phyloP scores from a whole-genome alignment of 306 rosid species.

The Prunus mongolica region DNA sequence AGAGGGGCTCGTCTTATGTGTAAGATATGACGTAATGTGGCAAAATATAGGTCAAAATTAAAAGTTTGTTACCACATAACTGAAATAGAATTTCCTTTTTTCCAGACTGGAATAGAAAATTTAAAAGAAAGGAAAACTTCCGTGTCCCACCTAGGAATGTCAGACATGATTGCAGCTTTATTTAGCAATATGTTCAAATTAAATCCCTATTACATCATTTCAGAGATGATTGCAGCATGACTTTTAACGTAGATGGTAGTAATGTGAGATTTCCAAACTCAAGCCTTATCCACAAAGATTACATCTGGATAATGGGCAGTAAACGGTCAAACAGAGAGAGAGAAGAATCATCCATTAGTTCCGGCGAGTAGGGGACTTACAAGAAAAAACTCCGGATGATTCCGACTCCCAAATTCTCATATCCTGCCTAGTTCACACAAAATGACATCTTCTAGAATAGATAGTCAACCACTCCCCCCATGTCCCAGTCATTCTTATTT shows the following conservation, averaged over 20 bases:
- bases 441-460: neutral
- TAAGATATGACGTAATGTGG: neutral
- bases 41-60: too few relatives aligned
- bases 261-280: neutral
- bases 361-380: neutral
- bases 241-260: neutral
- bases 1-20: neutral
- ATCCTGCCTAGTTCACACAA: neutral
- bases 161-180: neutral
- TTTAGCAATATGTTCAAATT: neutral
- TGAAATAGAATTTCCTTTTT: too few relatives aligned
- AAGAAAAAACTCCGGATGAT: neutral
- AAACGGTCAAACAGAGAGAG: neutral
- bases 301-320: neutral
- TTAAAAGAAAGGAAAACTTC: neutral
- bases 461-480: neutral
- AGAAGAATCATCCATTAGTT: neutral
- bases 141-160: neutral
- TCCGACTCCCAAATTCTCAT: neutral
- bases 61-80: too few relatives aligned
- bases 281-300: neutral
- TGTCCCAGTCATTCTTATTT: too few relatives aligned
- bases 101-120: neutral
- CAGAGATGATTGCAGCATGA: too few relatives aligned
- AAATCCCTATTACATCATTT: neutral